Evolutionary conservation across 169 alveolate genomes (phyloP).

Genomic region (Gregarina niphandrodes): DNA sequence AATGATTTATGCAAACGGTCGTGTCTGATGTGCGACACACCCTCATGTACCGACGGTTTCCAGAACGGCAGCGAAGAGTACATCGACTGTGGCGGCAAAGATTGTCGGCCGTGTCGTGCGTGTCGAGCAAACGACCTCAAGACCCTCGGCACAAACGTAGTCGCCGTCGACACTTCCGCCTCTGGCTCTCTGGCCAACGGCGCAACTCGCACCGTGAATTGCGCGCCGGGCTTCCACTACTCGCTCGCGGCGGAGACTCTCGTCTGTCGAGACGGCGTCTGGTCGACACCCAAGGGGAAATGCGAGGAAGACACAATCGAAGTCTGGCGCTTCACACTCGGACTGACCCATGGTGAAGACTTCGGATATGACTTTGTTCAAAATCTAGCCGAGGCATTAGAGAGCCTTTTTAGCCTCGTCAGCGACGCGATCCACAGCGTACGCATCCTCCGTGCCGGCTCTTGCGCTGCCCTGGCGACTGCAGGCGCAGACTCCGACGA

Average conservation of each 20-base stretch:
- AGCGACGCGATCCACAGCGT: background rate
- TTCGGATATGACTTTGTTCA: background rate
- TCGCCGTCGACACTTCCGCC: slow-evolving; percentile 9
- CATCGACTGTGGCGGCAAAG: slow-evolving; percentile 39
- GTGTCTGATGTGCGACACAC: too few relatives aligned
- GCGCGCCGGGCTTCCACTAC: slow-evolving; percentile 7
- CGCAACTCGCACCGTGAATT: slow-evolving; percentile 8
- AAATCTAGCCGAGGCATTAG: background rate
- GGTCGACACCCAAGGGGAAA: slow-evolving; percentile 6
- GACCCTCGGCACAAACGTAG: slow-evolving; percentile 9
- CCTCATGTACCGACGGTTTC: slow-evolving; percentile 30
- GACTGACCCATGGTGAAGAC: slow-evolving; percentile 6
- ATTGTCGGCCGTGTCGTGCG: slow-evolving; percentile 29
- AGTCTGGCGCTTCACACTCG: slow-evolving; percentile 7
- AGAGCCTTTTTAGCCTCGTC: background rate
- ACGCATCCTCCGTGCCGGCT: background rate
- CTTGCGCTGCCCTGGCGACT: background rate
- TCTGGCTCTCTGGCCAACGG: slow-evolving; percentile 6
- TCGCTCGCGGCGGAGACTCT: slow-evolving; percentile 11
- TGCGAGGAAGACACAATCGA: slow-evolving; percentile 7
- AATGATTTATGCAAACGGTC: too few relatives aligned
- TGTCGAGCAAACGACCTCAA: slow-evolving; percentile 15
- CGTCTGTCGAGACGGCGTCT: slow-evolving; percentile 17
- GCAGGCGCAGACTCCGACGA: slow-evolving; percentile 2
- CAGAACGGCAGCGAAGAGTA: slow-evolving; percentile 36